Conservation (phyloP, 768 basidiomycete genomes). For the Pleurotus citrinopileatus region DNA sequence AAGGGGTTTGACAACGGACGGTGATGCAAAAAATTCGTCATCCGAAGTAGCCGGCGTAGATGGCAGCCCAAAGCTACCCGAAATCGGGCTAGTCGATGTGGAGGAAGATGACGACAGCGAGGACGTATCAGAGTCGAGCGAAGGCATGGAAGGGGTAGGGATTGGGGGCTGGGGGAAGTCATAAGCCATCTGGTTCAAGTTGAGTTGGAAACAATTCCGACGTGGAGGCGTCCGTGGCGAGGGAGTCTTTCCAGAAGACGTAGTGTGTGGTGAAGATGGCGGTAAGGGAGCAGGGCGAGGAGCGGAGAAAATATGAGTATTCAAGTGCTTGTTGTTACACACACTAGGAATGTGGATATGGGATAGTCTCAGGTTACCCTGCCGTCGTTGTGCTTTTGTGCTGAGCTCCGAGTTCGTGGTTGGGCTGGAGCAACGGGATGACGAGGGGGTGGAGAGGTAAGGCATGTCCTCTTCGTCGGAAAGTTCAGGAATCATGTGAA, state of each 20-base stretch:
- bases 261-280: conserved; percentile 1
- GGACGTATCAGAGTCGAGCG: neutral
- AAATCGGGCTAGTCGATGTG: neutral
- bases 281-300: neutral
- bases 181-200: neutral
- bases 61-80: conserved; percentile 21
- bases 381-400: neutral
- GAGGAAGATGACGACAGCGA: neutral
- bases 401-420: neutral
- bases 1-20: conserved; percentile 44
- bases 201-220: neutral
- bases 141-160: neutral
- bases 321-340: no score
- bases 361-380: conserved; percentile 2
- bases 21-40: conserved; percentile 47
- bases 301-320: neutral
- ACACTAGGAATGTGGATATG: no score
- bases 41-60: conserved; percentile 41
- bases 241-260: neutral
- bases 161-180: neutral
- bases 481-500: conserved; percentile 7
- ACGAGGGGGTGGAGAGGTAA: neutral
- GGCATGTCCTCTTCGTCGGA: neutral
- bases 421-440: neutral
- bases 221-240: neutral